Percentiles rank a stretch among this genome's conserved stretches.
Conservation (phyloP, 257 asterid species). For the Gynochthodes officinalis region DNA sequence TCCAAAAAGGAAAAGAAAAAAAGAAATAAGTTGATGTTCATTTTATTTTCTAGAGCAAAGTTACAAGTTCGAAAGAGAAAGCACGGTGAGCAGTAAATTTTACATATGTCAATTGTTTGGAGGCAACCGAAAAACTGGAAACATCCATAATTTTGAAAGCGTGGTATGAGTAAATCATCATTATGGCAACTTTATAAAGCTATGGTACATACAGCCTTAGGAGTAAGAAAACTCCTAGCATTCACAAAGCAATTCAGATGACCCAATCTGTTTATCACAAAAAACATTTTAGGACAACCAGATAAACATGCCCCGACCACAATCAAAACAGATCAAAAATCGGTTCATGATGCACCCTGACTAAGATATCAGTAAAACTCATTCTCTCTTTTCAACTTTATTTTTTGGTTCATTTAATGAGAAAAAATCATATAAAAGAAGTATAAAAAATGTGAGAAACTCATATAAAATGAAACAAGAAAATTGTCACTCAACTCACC, state of each 20-base stretch:
- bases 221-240: constrained; percentile 1
- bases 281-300: neutral
- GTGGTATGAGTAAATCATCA: neutral
- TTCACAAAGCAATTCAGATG: neutral
- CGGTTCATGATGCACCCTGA: neutral
- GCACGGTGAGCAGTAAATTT: neutral
- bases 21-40: neutral
- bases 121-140: neutral
- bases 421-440: neutral
- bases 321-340: neutral
- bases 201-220: neutral
- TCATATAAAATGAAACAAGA: neutral
- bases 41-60: neutral
- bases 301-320: neutral
- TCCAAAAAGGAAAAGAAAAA: neutral
- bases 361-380: neutral
- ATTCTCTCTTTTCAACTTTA: neutral
- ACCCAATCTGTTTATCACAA: neutral
- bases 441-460: neutral
- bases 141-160: neutral
- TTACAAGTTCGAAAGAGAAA: neutral
- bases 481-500: constrained; percentile 39
- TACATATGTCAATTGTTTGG: neutral
- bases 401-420: neutral
- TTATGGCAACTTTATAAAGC: neutral